Percentiles rank a stretch among this genome's conserved stretches.
Evolutionary conservation across 768 basidiomycete species (phyloP).

Genomic region (Termitomyces sp.): DNA sequence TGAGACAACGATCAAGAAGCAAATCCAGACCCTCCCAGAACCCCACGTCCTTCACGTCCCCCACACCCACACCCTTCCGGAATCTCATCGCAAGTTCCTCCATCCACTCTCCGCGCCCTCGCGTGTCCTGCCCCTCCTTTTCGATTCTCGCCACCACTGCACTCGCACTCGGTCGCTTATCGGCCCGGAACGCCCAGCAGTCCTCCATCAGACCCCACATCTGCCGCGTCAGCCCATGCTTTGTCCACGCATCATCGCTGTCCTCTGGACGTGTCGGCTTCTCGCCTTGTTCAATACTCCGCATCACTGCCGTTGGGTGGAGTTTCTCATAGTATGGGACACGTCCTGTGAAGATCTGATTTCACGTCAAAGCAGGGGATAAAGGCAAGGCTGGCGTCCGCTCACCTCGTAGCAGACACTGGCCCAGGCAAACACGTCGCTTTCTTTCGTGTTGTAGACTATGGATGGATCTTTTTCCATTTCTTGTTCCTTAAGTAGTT

Average conservation of each 20-base stretch:
- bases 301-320: background rate
- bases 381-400: too few species aligned
- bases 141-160: background rate
- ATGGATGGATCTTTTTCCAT: background rate
- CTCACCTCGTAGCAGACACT: conserved; percentile 1
- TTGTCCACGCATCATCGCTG: background rate
- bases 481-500: background rate
- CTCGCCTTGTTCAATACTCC: background rate
- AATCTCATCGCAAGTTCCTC: too few species aligned
- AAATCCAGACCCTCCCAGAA: too few species aligned
- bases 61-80: too few species aligned
- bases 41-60: too few species aligned
- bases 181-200: background rate
- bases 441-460: background rate
- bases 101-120: too few species aligned
- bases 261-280: background rate
- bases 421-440: conserved; percentile 5
- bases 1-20: too few species aligned
- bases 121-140: too few species aligned
- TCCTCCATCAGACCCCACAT: background rate
- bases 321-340: background rate
- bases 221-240: background rate
- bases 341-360: background rate
- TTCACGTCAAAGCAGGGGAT: background rate
- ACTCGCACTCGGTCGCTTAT: background rate